phyloP scores from a whole-genome alignment of 202 grass and related monocot genomes.

The Carex arenaria region DNA sequence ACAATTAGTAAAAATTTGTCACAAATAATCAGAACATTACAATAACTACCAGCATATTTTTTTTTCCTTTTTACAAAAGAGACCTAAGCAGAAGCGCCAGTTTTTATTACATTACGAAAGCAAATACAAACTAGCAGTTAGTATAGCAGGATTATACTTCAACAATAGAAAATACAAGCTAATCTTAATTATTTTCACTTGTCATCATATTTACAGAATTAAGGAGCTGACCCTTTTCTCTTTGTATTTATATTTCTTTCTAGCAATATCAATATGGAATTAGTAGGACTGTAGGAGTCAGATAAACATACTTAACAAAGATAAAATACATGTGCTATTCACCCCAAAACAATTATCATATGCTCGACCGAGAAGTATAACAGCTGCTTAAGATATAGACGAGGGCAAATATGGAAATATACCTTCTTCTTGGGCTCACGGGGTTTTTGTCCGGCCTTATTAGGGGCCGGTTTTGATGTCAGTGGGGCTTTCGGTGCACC shows the following conservation, averaged over 20 bases:
- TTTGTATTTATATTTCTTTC: not conserved
- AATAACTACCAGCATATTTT: not conserved
- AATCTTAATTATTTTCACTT: not conserved
- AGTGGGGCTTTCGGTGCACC: constrained; percentile 33
- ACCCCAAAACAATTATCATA: not conserved
- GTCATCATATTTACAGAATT: not conserved
- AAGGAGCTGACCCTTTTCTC: not conserved
- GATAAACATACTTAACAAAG: not conserved
- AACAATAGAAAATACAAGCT: not conserved
- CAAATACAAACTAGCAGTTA: no score
- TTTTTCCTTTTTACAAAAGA: no score
- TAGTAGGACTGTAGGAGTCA: not conserved
- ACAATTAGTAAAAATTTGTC: not conserved
- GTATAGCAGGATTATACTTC: no score
- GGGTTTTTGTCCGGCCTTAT: constrained; percentile 73
- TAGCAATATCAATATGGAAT: not conserved
- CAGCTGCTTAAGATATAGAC: not conserved
- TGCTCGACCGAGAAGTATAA: not conserved
- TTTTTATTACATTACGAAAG: no score
- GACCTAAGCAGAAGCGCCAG: no score
- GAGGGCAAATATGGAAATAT: not conserved
- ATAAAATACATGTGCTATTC: not conserved
- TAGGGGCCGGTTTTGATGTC: constrained; percentile 53
- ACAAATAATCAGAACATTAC: not conserved
- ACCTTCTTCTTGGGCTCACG: constrained; percentile 82